Base-by-base conservation (phyloP, 768 basidiomycete genomes). In the Lactifluus pinguis region DNA sequence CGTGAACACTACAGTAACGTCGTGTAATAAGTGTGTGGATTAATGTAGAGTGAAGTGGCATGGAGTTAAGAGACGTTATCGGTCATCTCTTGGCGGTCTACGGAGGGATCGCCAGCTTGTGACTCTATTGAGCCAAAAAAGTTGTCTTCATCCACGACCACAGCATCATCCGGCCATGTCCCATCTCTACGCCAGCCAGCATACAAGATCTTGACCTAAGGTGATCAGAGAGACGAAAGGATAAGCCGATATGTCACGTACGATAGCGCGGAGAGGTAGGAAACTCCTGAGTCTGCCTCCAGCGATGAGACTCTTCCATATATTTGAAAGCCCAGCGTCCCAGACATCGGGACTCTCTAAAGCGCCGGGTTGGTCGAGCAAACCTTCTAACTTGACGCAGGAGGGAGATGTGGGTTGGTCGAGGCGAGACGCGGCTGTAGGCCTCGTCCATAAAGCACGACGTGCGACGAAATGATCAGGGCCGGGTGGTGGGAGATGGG, bases 151-250 rank as follows among this genome's bases (percentile, higher is more conserved):
- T 66, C 65, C 15, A 52, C 42, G 39, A 59, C 55, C 6, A 32
- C 29, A 2, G 80, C 75, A 17, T 80, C 83, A 42, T 74, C 72
- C 19, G 89, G 89, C 89, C 89, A 92, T 49, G 85, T 89, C 52
- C 82, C 77, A 52, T 92, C 88, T 53, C 81, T 81, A 49, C 87
- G 71, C 89, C 89, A 92, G 39, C 84, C 83, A 38, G 84, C 80
- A 66, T 87, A 81, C 49, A 89, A 71, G 60, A 92, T 77, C 68
- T 86, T 85, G 67, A 89, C 80, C 89, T 92, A 64, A 52, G 57
- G 52, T 53, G 39, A 51, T 58, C 36, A 47, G 53, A 58, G 44
- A 42, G 34, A 19, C 66, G 56, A 65, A 49, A 36, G 54, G 58
- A 44, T 53, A 58, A 29, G 21, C 44, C 49, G 47, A 45, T 19